Base-by-base conservation (phyloP, 1,284 basidiomycete species). In the Cystobasidium slooffiae region DNA sequence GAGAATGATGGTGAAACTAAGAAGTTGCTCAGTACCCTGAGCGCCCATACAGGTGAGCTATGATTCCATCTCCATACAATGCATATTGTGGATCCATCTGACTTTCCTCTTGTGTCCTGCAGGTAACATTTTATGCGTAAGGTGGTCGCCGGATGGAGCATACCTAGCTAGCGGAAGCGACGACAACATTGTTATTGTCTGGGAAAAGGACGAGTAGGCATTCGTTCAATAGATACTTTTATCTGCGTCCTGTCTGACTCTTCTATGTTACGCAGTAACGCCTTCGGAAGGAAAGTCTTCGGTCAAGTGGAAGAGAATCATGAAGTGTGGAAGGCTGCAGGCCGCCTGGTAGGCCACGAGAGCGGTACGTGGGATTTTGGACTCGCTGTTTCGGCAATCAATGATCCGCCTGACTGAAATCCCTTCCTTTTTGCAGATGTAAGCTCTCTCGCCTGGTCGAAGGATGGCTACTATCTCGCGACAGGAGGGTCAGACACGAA, bases 101-200 rank as follows among this genome's bases (percentile, higher is more conserved):
- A 31, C 31, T 31, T 31, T 5, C 1, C 31, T 31, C 31, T 31
- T 24, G 18, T 39, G 37, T 9, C 6, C 46, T 20, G 8, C 75
- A 86, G 86, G 96, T 0, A 92, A 94, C 0, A 96, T 99, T 1
- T 85, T 99, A 31, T 90, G 91, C 18, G 91, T 98, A n/a, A 85
- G 96, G 72, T 99, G 96, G 96, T 93, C 94, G 12, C 90, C 96
- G 82, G 93, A 91, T 16, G 97, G 96, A 6, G 84, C 91, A 65
- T 98, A 92, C 88, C 86, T 99, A 9, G 97, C 97, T 1, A 96
- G 93, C 79, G 96, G 97, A 18, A 95, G 94, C 73, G 96, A 99
- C 83, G 96, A 99, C 82, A 89, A 90, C 78, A 91, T 97, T 77
- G 89, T 96, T 31, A 92, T 99, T 88, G 89, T 99, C 67, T 99